Conservation (phyloP, 139 green algal genomes). For the Desmodesmus armatus region DNA sequence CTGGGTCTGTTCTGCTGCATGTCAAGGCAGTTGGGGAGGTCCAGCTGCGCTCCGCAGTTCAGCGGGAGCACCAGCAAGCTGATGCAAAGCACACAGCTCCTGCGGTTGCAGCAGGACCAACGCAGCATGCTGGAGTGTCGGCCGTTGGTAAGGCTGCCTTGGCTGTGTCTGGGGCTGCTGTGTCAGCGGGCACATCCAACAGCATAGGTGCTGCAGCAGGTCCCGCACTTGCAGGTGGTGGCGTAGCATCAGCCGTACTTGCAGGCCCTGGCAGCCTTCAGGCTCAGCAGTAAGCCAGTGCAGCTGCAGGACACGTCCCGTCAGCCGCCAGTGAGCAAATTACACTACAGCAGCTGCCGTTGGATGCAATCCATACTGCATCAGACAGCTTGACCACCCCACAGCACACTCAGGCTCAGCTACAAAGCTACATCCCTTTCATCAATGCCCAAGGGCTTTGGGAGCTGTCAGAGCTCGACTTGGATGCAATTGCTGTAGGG, state of each 20-base stretch:
- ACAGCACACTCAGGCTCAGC: slow-evolving; percentile 11
- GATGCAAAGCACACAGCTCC: not conserved
- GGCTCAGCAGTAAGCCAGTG: not conserved
- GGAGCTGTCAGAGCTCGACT: slow-evolving; percentile 24
- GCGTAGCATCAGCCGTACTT: not conserved
- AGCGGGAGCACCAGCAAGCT: slow-evolving; percentile 10
- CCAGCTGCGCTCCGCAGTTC: not conserved
- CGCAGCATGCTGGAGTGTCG: too few species aligned
- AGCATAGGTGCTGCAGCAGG: not conserved
- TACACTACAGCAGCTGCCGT: too few species aligned
- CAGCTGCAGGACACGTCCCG: not conserved
- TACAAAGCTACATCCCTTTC: not conserved
- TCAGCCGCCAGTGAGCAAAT: not conserved
- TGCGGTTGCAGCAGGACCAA: not conserved
- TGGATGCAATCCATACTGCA: too few species aligned
- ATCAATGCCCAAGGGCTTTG: slow-evolving; percentile 17
- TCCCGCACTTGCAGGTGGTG: not conserved
- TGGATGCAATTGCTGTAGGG: slow-evolving; percentile 47
- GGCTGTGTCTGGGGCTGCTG: too few species aligned
- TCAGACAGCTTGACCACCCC: not conserved
- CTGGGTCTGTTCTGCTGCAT: slow-evolving; percentile 34
- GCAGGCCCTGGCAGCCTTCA: not conserved
- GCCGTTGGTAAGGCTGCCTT: too few species aligned
- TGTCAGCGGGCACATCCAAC: not conserved
- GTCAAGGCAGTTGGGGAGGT: slow-evolving; percentile 55